Conservation (phyloP, 495 filamentous ascomycete species). For the Amphirosellinia nigrospora region DNA sequence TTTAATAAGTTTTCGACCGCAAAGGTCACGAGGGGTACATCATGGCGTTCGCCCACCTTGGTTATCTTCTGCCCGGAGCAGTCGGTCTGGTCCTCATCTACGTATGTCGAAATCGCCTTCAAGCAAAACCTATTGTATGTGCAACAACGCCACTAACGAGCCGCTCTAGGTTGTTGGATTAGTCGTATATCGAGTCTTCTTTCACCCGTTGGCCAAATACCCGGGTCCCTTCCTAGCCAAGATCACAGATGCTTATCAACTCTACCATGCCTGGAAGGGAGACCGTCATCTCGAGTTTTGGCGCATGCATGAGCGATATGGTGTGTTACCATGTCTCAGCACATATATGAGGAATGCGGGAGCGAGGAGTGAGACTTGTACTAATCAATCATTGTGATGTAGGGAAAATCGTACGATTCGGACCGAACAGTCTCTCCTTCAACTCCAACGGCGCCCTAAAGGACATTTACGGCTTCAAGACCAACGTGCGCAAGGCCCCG, state of each 20-base stretch:
- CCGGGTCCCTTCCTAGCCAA: conserved; percentile 67
- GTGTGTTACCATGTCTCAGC: conserved; percentile 32
- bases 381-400: background rate
- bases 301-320: conserved; percentile 64
- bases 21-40: background rate
- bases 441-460: conserved; percentile 63
- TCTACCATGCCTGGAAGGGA: conserved; percentile 63
- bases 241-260: conserved; percentile 60
- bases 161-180: conserved; percentile 31
- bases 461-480: conserved; percentile 64
- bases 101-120: conserved; percentile 21
- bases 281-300: conserved; percentile 66
- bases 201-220: conserved; percentile 72
- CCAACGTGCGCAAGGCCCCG: conserved; percentile 67
- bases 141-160: conserved; percentile 20
- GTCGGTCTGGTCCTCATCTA: conserved; percentile 31
- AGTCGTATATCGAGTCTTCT: conserved; percentile 59
- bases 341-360: background rate
- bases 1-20: background rate
- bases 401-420: conserved; percentile 63
- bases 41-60: conserved; percentile 13
- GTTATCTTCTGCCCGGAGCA: conserved; percentile 18
- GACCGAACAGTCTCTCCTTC: conserved; percentile 66
- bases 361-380: background rate
- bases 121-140: background rate